Evolutionary conservation across 2,329 filamentous ascomycete genomes (phyloP), one percentile per base, ranked within the genome.

Genomic region (Clonostachys rosea): DNA sequence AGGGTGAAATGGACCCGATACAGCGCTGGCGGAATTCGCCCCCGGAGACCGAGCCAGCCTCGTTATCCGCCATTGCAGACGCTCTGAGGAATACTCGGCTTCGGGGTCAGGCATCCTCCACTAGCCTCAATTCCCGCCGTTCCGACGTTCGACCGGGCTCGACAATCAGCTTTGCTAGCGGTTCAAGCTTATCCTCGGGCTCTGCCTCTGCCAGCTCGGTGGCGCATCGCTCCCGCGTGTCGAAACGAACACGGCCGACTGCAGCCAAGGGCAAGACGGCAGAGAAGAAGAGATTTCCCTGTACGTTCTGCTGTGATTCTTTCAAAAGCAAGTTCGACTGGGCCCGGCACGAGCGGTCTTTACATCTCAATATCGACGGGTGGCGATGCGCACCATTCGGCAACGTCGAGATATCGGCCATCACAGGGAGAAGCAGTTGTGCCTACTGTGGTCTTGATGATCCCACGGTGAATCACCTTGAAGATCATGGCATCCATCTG

Each of bases 281-380:
- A 18, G 36, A 39, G 10, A n/a, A 18, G 14, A n/a, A 18, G 14
- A n/a, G 7, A 11, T 45, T 39, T 16, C 44, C 46, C 16, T 49
- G 48, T 37, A 49, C 48, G 3, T 49, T 49, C 34, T 49, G 48
- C 35, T 34, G 35, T 13, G 37, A 36, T 34, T 35, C 8, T 6
- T 49, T 49, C 48, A 40, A 43, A 36, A 49, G 44, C 30, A 49
- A 49, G 33, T 49, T 41, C 17, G 48, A 49, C 35, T 49, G 48
- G 48, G 30, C 63, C 12, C 64, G 76, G 1, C 76, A 79, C 51
- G 76, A 78, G 49, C 67, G 75, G 40, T 73, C 73, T 2, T 61
- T 78, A 5, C 74, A 79, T 51, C 56, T 76, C 2, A 62, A 63
- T 0, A 60, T 66, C 6, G 60, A 65, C 34, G 61, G 59, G 0